These are phyloP conservation scores for Sclerotinia sclerotiorum DNA, from an alignment of 2,329 filamentous ascomycete genomes.

Conservation along the genomic window DNA sequence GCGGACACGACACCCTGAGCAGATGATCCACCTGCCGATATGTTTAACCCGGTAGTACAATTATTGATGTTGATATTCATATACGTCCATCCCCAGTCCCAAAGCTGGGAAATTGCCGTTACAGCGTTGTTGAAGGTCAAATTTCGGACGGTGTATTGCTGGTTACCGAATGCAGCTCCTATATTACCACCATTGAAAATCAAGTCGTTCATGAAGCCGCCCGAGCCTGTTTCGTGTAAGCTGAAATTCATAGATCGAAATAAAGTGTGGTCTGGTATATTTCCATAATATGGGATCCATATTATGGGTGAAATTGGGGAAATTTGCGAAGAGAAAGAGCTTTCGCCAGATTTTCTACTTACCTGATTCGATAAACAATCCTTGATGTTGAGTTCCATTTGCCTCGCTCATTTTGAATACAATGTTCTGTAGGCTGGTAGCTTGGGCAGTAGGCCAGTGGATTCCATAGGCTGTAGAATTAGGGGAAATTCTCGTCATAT, in stretches of 20 bases:
- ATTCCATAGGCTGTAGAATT: conserved; percentile 43
- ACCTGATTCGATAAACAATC: conserved; percentile 59
- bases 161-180: conserved; percentile 60
- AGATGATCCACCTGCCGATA: conserved; percentile 45
- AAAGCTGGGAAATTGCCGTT: conserved; percentile 57
- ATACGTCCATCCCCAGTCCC: conserved; percentile 61
- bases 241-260: neutral
- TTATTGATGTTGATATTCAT: conserved; percentile 52
- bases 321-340: neutral
- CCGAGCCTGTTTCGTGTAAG: conserved; percentile 46
- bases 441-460: conserved; percentile 56
- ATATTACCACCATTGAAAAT: conserved; percentile 60
- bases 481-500: conserved; percentile 45
- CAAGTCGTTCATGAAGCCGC: conserved; percentile 59
- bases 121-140: conserved; percentile 48
- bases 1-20: conserved; percentile 54
- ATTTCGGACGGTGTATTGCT: conserved; percentile 63
- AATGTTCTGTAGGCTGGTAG: conserved; percentile 62
- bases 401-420: conserved; percentile 55
- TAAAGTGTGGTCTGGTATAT: neutral
- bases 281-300: no score
- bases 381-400: conserved; percentile 51
- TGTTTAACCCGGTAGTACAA: conserved; percentile 53
- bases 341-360: conserved; percentile 5
- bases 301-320: neutral